Conservation (phyloP, 2,329 filamentous ascomycete genomes). For the Arthrobotrys pseudoclavata region DNA sequence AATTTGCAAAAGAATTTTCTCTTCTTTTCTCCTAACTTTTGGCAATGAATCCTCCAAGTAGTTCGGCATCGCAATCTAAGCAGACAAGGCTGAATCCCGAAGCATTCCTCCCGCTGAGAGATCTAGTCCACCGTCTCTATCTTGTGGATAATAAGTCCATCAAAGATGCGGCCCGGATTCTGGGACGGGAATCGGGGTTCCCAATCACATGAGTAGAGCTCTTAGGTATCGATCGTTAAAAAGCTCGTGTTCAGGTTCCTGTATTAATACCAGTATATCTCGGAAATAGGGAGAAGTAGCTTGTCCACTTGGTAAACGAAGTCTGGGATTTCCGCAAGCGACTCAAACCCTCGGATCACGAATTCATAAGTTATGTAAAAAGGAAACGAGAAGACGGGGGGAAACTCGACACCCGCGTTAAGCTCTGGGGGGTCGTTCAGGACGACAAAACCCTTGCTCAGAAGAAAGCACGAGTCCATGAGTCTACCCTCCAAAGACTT, state of each 20-base stretch:
- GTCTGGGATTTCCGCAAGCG: slow-evolving; percentile 28
- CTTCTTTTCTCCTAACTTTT: neutral
- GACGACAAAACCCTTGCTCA: neutral
- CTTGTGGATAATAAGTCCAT: slow-evolving; percentile 10
- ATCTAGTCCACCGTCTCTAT: slow-evolving; percentile 13
- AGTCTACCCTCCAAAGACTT: neutral
- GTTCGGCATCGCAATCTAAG: neutral
- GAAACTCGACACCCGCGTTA: slow-evolving; percentile 24
- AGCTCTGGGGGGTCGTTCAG: slow-evolving; percentile 9
- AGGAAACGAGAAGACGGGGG: slow-evolving; percentile 20
- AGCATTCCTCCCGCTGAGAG: neutral
- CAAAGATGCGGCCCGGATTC: neutral
- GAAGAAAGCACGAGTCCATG: slow-evolving; percentile 16
- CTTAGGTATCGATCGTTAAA: neutral
- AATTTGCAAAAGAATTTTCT: neutral
- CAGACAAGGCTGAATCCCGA: slow-evolving; percentile 34
- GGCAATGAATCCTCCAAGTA: slow-evolving; percentile 4
- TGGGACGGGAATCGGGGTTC: neutral
- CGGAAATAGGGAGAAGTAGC: neutral
- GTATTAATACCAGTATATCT: neutral
- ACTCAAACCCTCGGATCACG: slow-evolving; percentile 2
- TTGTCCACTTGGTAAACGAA: slow-evolving; percentile 27
- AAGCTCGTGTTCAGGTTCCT: neutral
- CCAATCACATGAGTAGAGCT: neutral
- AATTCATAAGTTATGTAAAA: slow-evolving; percentile 13